A percentile compares a stretch with the other conserved stretches of the same genome.
Conservation (phyloP, 495 filamentous ascomycete genomes). For the Penicillium malachiteum region DNA sequence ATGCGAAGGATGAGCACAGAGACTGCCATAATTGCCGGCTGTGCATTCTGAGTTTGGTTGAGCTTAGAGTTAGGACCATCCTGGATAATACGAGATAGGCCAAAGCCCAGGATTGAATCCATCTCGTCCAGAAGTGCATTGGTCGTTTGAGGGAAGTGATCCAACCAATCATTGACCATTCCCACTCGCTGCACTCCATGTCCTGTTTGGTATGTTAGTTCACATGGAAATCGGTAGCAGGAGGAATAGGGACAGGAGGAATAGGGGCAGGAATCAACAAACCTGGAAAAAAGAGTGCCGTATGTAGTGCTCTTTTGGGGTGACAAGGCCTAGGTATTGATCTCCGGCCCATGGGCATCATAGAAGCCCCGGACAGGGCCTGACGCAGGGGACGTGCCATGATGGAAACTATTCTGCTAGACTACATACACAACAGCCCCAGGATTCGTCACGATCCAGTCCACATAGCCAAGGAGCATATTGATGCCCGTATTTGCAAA, state of each 20-base stretch:
- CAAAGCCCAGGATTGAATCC: conserved; percentile 67
- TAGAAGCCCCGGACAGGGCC: not conserved
- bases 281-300: conserved; percentile 86
- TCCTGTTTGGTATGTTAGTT: conserved; percentile 46
- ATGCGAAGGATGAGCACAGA: conserved; percentile 88
- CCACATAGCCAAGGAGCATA: conserved; percentile 18
- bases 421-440: conserved; percentile 13
- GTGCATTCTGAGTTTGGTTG: conserved; percentile 81
- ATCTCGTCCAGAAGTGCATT: conserved; percentile 75
- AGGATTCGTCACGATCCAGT: conserved; percentile 16
- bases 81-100: conserved; percentile 73
- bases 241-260: not conserved
- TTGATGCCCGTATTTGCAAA: conserved; percentile 4
- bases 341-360: not conserved
- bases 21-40: conserved; percentile 94
- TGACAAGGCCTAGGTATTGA: conserved; percentile 2
- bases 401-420: conserved; percentile 19
- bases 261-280: conserved; percentile 17
- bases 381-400: conserved; percentile 4
- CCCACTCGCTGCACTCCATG: conserved; percentile 94
- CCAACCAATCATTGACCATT: conserved; percentile 83
- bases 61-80: conserved; percentile 73
- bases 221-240: conserved; percentile 4
- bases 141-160: conserved; percentile 76
- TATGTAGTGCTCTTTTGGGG: conserved; percentile 50